A percentile compares a stretch with the other conserved stretches of the same genome.
Conservation (phyloP, 2,329 filamentous ascomycete genomes). For the Fusarium denticulatum region DNA sequence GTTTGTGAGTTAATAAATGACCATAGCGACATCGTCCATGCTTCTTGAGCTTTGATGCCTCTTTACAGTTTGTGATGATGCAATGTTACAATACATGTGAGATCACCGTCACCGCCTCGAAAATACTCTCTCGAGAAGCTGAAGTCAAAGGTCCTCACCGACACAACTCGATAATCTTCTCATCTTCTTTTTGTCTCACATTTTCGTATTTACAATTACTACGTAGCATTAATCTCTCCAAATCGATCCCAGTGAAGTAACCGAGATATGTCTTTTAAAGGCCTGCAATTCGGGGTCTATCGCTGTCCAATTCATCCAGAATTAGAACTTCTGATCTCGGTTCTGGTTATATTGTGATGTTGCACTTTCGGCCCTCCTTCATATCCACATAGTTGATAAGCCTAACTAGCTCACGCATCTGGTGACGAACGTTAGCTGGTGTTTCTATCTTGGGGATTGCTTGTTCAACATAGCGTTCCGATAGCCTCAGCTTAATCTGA, state of each 20-base stretch:
- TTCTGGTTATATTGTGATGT: conserved; percentile 25
- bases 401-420: conserved; percentile 27
- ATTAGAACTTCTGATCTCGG: conserved; percentile 34
- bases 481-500: conserved; percentile 2
- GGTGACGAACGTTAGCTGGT: conserved; percentile 4
- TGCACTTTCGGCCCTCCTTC: conserved; percentile 8
- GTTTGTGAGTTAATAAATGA: neutral
- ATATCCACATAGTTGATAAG: conserved; percentile 18
- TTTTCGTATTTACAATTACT: neutral
- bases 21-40: conserved; percentile 31
- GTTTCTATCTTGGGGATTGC: conserved; percentile 23
- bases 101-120: conserved; percentile 22
- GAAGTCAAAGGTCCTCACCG: conserved; percentile 1
- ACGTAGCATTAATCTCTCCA: conserved; percentile 6
- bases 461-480: conserved; percentile 10
- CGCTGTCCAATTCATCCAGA: conserved; percentile 9
- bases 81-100: neutral
- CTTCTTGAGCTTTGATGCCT: conserved; percentile 15
- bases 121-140: neutral
- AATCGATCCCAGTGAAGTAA: conserved; percentile 8
- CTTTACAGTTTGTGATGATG: conserved; percentile 3
- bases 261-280: conserved; percentile 15
- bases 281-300: conserved; percentile 2
- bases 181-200: neutral
- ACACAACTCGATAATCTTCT: neutral